phyloP scores from a whole-genome alignment of 805 yeast species.

The Teunomyces funiuensis region DNA sequence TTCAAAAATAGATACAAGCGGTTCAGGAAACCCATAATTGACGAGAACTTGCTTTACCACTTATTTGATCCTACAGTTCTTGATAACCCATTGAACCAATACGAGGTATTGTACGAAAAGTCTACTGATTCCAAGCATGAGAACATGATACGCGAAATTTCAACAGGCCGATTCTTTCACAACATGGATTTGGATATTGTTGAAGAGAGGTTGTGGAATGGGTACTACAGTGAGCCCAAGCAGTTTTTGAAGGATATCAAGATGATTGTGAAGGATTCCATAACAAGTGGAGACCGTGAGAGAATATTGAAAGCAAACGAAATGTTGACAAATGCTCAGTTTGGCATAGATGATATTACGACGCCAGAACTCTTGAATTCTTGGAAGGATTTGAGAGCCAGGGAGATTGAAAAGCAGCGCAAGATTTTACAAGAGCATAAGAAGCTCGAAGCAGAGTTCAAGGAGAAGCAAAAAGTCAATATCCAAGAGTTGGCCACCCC shows the following conservation, averaged over 20 bases:
- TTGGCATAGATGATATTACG: constrained; percentile 87
- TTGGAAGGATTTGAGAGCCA: constrained; percentile 67
- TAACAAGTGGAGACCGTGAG: constrained; percentile 77
- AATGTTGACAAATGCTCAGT: constrained; percentile 95
- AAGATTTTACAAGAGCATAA: constrained; percentile 40
- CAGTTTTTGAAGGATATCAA: constrained; percentile 85
- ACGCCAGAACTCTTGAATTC: constrained; percentile 69
- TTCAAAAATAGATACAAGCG: constrained; percentile 85
- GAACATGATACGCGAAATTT: constrained; percentile 77
- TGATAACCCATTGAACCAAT: constrained; percentile 34
- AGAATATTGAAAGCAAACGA: constrained; percentile 80
- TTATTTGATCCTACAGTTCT: constrained; percentile 64
- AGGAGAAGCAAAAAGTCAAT: constrained; percentile 5
- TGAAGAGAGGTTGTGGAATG: constrained; percentile 96
- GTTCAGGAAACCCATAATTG: constrained; percentile 87
- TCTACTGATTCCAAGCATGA: constrained; percentile 46
- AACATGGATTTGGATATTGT: constrained; percentile 94
- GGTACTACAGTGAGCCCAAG: constrained; percentile 87
- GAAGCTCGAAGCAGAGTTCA: constrained; percentile 24
- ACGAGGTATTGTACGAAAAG: constrained; percentile 45
- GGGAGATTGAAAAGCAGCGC: constrained; percentile 60
- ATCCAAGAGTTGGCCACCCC: constrained; percentile 1
- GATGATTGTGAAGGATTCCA: constrained; percentile 78
- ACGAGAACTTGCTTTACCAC: constrained; percentile 69
- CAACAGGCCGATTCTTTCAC: constrained; percentile 68